Percentiles rank a stretch among this genome's conserved stretches.
phyloP scores from a whole-genome alignment of 148 eudicot species.

The Heliosperma pusillum region DNA sequence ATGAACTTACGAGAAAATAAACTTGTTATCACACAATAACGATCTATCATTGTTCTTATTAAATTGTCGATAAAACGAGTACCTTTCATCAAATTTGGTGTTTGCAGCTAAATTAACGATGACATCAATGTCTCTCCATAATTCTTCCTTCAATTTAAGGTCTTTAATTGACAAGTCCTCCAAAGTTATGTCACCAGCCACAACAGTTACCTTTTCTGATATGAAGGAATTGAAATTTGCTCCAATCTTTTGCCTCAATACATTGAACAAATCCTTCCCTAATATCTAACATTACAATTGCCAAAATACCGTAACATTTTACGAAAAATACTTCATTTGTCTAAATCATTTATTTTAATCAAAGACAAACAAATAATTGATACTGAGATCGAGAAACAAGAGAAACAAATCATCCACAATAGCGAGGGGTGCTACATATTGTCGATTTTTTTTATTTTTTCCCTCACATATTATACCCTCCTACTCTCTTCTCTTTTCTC shows the following conservation, averaged over 20 bases:
- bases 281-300: constrained; percentile 48
- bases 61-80: background rate
- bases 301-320: background rate
- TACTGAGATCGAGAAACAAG: no score
- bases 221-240: constrained; percentile 37
- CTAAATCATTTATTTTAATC: no score
- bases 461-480: no score
- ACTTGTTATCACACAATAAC: no score
- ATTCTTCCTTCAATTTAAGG: constrained; percentile 30
- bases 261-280: constrained; percentile 56
- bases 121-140: constrained; percentile 43
- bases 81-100: constrained; percentile 73
- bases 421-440: no score
- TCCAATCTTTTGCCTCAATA: constrained; percentile 49
- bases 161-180: constrained; percentile 55
- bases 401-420: no score
- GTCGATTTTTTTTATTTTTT: no score
- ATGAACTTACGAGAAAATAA: no score
- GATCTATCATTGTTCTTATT: no score
- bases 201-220: constrained; percentile 46
- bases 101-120: constrained; percentile 68
- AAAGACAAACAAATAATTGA: no score
- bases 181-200: constrained; percentile 52
- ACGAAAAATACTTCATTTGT: no score
- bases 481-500: no score